These are phyloP conservation scores for Globisporangium nunn DNA, from an alignment of 352 stramenopile species.

Conservation along the genomic window DNA sequence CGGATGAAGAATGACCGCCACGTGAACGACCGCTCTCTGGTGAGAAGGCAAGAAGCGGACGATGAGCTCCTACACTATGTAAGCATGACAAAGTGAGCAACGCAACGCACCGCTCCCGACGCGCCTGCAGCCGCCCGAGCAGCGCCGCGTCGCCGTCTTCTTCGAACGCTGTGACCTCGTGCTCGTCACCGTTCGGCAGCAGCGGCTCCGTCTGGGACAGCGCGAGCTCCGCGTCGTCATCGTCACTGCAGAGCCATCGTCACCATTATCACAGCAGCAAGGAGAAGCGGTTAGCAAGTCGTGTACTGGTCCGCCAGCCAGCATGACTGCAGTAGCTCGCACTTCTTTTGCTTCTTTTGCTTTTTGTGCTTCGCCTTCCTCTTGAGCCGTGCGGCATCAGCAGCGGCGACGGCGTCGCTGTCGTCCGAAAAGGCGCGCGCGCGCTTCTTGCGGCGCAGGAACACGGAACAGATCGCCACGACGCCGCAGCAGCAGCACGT, in stretches of 20 bases:
- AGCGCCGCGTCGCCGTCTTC: slow-evolving; percentile 47
- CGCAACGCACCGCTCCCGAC: slow-evolving; percentile 24
- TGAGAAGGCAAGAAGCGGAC: too few relatives aligned
- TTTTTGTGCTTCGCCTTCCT: slow-evolving; percentile 15
- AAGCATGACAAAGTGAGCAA: not conserved
- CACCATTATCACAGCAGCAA: not conserved
- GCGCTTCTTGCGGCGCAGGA: slow-evolving; percentile 25
- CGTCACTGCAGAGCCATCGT: slow-evolving; percentile 1
- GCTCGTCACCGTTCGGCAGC: slow-evolving; percentile 36
- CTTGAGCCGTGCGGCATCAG: not conserved
- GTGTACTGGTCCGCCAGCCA: too few relatives aligned
- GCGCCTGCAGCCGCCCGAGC: slow-evolving; percentile 39
- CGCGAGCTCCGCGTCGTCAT: slow-evolving; percentile 27
- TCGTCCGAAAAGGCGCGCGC: not conserved
- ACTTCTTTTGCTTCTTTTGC: slow-evolving; percentile 20
- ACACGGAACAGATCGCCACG: slow-evolving; percentile 71
- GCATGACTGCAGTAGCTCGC: slow-evolving; percentile 7
- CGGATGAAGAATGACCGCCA: slow-evolving; percentile 46
- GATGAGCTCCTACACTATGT: too few relatives aligned
- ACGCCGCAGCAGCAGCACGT: slow-evolving; percentile 78
- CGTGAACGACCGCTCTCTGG: slow-evolving; percentile 35
- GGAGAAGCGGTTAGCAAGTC: not conserved
- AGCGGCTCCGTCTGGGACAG: slow-evolving; percentile 44
- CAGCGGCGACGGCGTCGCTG: not conserved
- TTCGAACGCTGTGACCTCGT: slow-evolving; percentile 49